Evolutionary conservation across 2,329 filamentous ascomycete genomes (phyloP).

Genomic region (Apiospora rasikravindrae): DNA sequence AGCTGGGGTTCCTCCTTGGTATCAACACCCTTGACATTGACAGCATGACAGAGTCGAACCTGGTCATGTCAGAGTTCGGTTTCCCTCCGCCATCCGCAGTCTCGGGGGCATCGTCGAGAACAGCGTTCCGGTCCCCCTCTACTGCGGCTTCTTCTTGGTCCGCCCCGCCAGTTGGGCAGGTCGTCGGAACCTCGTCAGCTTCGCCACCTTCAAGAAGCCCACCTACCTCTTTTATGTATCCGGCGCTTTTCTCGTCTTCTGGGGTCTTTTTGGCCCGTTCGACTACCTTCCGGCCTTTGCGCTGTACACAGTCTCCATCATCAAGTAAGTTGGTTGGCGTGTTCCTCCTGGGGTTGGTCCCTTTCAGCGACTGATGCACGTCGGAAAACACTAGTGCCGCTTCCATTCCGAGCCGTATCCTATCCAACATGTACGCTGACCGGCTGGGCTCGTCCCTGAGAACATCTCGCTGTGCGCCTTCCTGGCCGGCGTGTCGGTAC

Average conservation of each 20-base stretch:
- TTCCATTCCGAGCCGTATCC: constrained; percentile 16
- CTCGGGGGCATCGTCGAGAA: no score
- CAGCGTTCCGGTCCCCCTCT: no score
- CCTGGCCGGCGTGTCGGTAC: constrained; percentile 33
- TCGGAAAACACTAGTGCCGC: background rate
- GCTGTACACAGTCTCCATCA: constrained; percentile 22
- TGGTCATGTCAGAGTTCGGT: no score
- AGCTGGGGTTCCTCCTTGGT: no score
- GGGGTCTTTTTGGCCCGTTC: constrained; percentile 24
- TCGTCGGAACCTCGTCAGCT: background rate
- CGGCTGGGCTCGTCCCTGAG: no score
- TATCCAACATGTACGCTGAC: constrained; percentile 22
- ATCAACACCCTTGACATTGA: no score
- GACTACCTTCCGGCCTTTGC: constrained; percentile 18
- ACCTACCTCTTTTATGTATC: background rate
- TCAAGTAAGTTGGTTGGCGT: constrained; percentile 19
- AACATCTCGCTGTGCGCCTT: constrained; percentile 42
- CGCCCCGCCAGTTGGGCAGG: background rate
- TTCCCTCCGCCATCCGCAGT: no score
- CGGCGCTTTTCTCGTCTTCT: constrained; percentile 15
- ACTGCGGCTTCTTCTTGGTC: no score
- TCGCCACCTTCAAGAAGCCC: constrained; percentile 15
- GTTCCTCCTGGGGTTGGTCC: no score
- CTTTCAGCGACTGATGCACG: no score
- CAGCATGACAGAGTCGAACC: no score